phyloP scores from a whole-genome alignment of 2,329 filamentous ascomycete genomes.

The Neocucurbitaria cava region DNA sequence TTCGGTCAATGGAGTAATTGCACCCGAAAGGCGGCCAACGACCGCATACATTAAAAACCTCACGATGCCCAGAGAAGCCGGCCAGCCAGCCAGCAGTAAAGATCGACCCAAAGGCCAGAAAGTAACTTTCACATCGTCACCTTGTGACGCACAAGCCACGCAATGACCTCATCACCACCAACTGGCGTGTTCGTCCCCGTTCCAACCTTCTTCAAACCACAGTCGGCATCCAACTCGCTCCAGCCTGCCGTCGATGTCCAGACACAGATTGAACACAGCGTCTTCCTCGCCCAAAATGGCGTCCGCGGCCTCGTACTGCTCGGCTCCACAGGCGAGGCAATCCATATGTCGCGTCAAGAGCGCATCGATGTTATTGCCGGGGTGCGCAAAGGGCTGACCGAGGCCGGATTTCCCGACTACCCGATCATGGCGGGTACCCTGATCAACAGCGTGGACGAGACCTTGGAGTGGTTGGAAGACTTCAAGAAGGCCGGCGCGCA shows the following conservation, averaged over 20 bases:
- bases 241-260: slow-evolving; percentile 64
- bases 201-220: slow-evolving; percentile 69
- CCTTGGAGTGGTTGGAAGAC: slow-evolving; percentile 63
- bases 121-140: background rate
- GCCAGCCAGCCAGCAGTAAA: background rate
- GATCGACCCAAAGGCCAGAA: background rate
- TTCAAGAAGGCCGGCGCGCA: slow-evolving; percentile 65
- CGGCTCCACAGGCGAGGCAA: slow-evolving; percentile 69
- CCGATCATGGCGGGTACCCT: slow-evolving; percentile 69
- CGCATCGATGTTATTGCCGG: slow-evolving; percentile 62
- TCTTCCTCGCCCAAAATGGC: slow-evolving; percentile 67
- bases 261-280: slow-evolving; percentile 64
- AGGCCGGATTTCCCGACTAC: slow-evolving; percentile 63
- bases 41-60: too few species aligned
- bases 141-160: slow-evolving; percentile 15
- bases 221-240: slow-evolving; percentile 52
- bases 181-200: slow-evolving; percentile 53
- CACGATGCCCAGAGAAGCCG: slow-evolving; percentile 8
- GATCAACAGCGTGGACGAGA: slow-evolving; percentile 68
- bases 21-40: slow-evolving; percentile 30
- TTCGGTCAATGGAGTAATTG: slow-evolving; percentile 35
- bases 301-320: slow-evolving; percentile 68
- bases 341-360: slow-evolving; percentile 67
- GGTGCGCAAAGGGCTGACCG: slow-evolving; percentile 62
- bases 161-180: slow-evolving; percentile 41